These are phyloP conservation scores for Schizophyllum amplum DNA, from an alignment of 1,284 basidiomycete genomes.

Conservation along the genomic window DNA sequence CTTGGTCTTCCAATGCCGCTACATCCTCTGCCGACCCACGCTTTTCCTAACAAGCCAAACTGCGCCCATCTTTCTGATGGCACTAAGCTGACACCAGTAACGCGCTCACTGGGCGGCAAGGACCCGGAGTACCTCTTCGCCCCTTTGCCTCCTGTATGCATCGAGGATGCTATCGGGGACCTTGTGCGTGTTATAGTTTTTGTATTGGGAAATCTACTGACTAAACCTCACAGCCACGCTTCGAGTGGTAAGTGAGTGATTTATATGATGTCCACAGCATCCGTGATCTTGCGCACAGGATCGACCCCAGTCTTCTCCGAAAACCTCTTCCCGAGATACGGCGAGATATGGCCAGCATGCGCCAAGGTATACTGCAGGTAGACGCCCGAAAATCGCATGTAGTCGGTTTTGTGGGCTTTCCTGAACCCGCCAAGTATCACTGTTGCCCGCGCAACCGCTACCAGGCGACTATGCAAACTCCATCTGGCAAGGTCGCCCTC, in stretches of 20 bases:
- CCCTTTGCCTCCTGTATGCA: neutral
- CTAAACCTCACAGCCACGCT: slow-evolving; percentile 19
- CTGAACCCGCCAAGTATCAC: slow-evolving; percentile 32
- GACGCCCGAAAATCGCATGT: too few species aligned
- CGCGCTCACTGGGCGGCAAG: neutral
- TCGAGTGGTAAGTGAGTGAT: slow-evolving; percentile 44
- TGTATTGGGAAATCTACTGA: neutral
- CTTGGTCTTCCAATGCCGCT: slow-evolving; percentile 3
- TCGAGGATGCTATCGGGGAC: neutral
- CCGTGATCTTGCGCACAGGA: slow-evolving; percentile 37
- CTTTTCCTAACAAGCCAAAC: neutral
- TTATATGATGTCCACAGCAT: slow-evolving; percentile 30
- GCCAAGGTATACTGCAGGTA: too few species aligned
- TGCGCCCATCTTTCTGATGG: neutral
- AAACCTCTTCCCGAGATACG: too few species aligned
- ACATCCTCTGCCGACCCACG: slow-evolving; percentile 8
- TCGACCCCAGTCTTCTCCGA: too few species aligned
- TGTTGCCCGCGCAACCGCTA: slow-evolving; percentile 44
- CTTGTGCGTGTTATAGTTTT: neutral
- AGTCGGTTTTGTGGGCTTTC: slow-evolving; percentile 35
- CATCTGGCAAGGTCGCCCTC: too few species aligned
- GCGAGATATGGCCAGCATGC: too few species aligned
- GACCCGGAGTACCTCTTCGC: slow-evolving; percentile 1
- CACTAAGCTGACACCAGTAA: neutral
- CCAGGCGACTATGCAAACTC: slow-evolving; percentile 23